Evolutionary conservation across 1,284 basidiomycete species (phyloP).

Genomic region (Marasmius tenuissimus): DNA sequence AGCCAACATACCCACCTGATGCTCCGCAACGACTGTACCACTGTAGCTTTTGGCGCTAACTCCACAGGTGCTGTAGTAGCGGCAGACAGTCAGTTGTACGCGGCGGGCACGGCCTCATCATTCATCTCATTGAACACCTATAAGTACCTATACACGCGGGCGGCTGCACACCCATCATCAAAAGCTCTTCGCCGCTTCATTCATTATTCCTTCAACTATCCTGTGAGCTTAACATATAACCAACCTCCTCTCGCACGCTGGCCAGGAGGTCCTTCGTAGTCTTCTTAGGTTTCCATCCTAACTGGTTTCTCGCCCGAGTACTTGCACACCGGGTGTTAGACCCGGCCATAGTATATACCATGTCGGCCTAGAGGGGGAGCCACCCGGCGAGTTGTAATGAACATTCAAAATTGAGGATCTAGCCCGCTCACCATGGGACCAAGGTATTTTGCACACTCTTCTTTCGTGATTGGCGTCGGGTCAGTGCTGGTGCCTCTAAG

Average conservation of each 20-base stretch:
- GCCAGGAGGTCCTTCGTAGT: constrained; percentile 17
- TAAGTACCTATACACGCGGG: no score
- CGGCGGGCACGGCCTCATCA: no score
- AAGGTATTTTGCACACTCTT: background rate
- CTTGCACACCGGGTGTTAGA: constrained; percentile 44
- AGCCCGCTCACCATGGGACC: background rate
- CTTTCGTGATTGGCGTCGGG: background rate
- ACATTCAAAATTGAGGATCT: background rate
- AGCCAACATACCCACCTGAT: no score
- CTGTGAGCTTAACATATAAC: constrained; percentile 18
- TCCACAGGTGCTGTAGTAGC: no score
- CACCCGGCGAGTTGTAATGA: background rate
- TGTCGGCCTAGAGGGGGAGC: background rate
- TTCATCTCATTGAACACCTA: no score
- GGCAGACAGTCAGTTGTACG: no score
- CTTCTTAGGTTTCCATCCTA: constrained; percentile 5
- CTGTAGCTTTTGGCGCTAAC: no score
- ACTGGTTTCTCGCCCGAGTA: constrained; percentile 16
- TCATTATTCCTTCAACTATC: no score
- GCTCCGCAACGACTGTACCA: no score
- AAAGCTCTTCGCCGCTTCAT: no score
- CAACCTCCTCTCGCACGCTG: constrained; percentile 15
- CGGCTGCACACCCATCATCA: no score
- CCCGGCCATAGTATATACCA: constrained; percentile 25
- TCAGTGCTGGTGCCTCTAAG: background rate